Evolutionary conservation across 202 grass and related monocot genomes (phyloP).

Genomic region (Panicum hallii): DNA sequence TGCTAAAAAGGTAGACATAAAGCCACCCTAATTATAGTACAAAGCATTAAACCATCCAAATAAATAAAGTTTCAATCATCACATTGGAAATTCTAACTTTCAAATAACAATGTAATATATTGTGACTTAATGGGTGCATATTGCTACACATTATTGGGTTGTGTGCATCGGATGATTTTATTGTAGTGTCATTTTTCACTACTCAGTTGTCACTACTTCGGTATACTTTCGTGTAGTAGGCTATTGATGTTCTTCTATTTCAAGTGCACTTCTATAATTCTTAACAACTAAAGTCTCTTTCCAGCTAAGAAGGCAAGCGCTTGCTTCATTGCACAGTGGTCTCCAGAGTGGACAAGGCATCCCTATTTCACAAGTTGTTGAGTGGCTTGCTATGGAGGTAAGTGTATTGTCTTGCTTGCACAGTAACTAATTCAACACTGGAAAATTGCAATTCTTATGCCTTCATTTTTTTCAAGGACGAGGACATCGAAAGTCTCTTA

Average conservation of each 20-base stretch:
- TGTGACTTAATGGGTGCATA: background rate
- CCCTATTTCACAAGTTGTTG: slow-evolving; percentile 72
- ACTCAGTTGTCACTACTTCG: background rate
- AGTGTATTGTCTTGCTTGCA: slow-evolving; percentile 47
- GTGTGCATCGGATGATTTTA: slow-evolving; percentile 1
- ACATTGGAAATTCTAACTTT: background rate
- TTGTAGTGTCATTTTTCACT: slow-evolving; percentile 11
- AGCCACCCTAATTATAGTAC: background rate
- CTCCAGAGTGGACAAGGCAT: slow-evolving; percentile 89
- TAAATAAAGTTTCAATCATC: background rate
- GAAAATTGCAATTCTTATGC: slow-evolving; percentile 20
- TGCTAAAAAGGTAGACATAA: background rate
- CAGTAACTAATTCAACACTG: slow-evolving; percentile 26
- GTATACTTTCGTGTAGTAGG: slow-evolving; percentile 31
- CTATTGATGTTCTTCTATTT: slow-evolving; percentile 39
- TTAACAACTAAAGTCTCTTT: slow-evolving; percentile 45
- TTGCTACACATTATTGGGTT: slow-evolving; percentile 16
- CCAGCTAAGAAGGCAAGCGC: slow-evolving; percentile 92
- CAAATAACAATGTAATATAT: background rate
- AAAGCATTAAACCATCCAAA: slow-evolving; percentile 1
- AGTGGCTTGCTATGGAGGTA: slow-evolving; percentile 93
- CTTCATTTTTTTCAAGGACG: slow-evolving; percentile 55
- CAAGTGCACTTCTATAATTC: slow-evolving; percentile 34
- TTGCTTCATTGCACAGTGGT: slow-evolving; percentile 82
- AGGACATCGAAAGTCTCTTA: slow-evolving; percentile 70